Percentiles rank a stretch among this genome's conserved stretches.
Conservation (phyloP, 176 grass and related monocot genomes). For the Elymus sibiricus region DNA sequence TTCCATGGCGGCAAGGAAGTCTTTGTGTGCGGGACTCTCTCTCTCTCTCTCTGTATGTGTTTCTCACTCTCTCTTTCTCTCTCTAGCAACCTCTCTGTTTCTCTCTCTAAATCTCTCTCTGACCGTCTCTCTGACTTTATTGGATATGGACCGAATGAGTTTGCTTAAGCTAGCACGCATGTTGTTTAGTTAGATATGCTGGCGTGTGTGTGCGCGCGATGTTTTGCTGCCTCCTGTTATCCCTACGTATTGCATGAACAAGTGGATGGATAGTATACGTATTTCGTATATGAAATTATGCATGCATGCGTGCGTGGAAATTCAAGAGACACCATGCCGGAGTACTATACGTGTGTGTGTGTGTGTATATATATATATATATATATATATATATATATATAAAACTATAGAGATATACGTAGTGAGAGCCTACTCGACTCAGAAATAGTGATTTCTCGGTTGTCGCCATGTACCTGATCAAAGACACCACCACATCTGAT, state of each 20-base stretch:
- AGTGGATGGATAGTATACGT: neutral
- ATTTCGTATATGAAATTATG: neutral
- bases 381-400: no score
- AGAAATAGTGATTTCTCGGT: no score
- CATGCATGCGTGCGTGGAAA: neutral
- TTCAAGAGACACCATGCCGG: no score
- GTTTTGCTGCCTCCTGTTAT: neutral
- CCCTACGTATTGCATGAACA: neutral
- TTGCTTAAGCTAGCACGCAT: neutral
- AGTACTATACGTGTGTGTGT: no score
- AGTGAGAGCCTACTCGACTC: no score
- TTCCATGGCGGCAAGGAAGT: conserved; percentile 28
- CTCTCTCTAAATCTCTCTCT: neutral
- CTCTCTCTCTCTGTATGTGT: neutral
- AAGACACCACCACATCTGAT: no score
- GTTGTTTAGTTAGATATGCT: neutral
- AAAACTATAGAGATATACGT: no score
- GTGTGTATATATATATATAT: no score
- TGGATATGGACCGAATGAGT: neutral
- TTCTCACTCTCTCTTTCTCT: neutral
- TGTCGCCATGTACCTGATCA: no score
- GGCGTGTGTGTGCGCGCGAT: neutral
- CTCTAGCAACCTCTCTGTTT: no score
- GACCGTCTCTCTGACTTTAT: neutral
- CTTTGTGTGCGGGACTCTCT: conserved; percentile 46